Conservation (phyloP, 2,329 filamentous ascomycete genomes). For the Penicillium sp. region DNA sequence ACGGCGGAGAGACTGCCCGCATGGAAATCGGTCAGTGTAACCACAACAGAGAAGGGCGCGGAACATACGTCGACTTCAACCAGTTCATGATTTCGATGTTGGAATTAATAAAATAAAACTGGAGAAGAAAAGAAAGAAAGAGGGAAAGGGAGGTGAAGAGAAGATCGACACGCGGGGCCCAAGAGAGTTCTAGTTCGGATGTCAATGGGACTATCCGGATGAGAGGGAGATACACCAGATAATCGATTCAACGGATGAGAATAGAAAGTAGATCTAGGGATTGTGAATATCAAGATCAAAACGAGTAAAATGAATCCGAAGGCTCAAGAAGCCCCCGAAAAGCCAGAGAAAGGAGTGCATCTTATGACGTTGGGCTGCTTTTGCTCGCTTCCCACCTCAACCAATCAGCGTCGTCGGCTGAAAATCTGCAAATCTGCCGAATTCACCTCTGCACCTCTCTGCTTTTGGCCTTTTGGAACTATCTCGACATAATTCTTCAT, state of each 20-base stretch:
- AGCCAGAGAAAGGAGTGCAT: background rate
- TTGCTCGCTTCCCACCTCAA: slow-evolving; percentile 23
- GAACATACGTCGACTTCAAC: slow-evolving; percentile 82
- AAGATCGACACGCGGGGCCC: slow-evolving; percentile 37
- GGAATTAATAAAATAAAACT: background rate
- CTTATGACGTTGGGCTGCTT: slow-evolving; percentile 22
- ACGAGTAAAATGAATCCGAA: background rate
- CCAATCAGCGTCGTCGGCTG: slow-evolving; percentile 21
- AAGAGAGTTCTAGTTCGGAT: slow-evolving; percentile 27
- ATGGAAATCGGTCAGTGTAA: slow-evolving; percentile 50
- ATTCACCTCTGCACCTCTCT: background rate
- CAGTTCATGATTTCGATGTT: slow-evolving; percentile 73
- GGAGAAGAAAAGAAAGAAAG: slow-evolving; percentile 14
- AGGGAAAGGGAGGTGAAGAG: slow-evolving; percentile 23
- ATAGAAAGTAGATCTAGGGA: background rate
- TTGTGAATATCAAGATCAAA: background rate
- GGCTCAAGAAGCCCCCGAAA: background rate
- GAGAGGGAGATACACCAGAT: slow-evolving; percentile 1
- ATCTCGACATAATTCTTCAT: slow-evolving; percentile 12
- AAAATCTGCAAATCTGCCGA: slow-evolving; percentile 22
- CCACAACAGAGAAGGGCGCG: slow-evolving; percentile 11
- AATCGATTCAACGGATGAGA: background rate
- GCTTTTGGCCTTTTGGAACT: background rate
- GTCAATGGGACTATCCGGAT: slow-evolving; percentile 16
- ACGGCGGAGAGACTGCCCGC: slow-evolving; percentile 63